Base-by-base conservation (phyloP, 495 filamentous ascomycete genomes). In the Chaetomium tenue region DNA sequence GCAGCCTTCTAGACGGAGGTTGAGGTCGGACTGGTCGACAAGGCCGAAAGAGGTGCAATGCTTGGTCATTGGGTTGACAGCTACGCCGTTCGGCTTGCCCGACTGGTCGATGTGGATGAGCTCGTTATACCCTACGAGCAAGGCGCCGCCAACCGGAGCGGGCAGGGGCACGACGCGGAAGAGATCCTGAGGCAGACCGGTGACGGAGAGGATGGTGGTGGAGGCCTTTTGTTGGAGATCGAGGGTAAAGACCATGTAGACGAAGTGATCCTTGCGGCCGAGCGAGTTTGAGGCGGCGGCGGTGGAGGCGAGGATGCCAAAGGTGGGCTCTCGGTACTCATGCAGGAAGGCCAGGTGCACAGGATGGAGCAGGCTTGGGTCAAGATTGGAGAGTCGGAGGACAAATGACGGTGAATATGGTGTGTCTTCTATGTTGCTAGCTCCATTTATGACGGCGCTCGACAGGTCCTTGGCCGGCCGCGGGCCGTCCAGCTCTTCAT, bases 261-360 rank as follows among this genome's bases (percentile, higher is more conserved):
- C 88, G 54, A 94, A 79, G 64, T 87, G 84, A 77, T 98, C 95
- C 68, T 88, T 92, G 64, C 93, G 84, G 71, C 92, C 90, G 67
- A 97, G 79, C 4, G 91, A 87, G 63, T 79, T 80, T 30, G 91
- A 92, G 25, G 90, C 90, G 61, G 83, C 78, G 61, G 82, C 76
- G 56, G 87, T 86, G 1, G 91, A 88, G 61, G 91, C 95, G 50
- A 98, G 77, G 66, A 98, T 91, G 42, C 94, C 94, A 77, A 99
- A 96, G 2, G 94, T 97, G 28, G 94, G 94, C 76, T 97, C 94
- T 64, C 94, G 88, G 75, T 98, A 99, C 78, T 97, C 93, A 79
- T 97, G 85, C 64, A 99, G 82, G 75, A 99, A 99, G 46, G 90
- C 87, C 69, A 99, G 83, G 69, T 94, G 91, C 73, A 96, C 88